Base-by-base conservation (phyloP, 2,329 filamentous ascomycete genomes). In the Fusarium sp. region DNA sequence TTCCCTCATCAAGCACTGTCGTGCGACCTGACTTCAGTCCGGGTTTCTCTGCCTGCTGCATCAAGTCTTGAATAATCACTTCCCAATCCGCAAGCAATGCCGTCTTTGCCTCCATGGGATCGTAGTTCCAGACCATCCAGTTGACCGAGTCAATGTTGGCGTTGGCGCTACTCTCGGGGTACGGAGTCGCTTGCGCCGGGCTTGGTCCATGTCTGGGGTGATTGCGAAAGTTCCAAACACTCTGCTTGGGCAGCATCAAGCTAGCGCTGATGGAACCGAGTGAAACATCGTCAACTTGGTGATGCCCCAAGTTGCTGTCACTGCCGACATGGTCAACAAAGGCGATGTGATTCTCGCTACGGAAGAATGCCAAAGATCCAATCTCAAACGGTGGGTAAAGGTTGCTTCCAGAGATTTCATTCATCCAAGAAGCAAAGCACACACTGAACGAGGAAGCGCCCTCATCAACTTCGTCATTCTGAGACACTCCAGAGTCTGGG, bases 361-460 rank as follows among this genome's bases (percentile, higher is more conserved):
- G 86, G 78, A 89, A 89, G 79, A 89, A 88, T 5, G 80, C 77
- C 35, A 87, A 79, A 30, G 84, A 86, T 62, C 87, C 88, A 72
- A 90, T 86, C 76, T 90, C 88, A 66, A 90, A 88, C 68, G 87
- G 87, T 11, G 86, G 85, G 69, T 87, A 87, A 77, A 87, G 84
- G 63, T 86, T 85, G 74, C 85, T 85, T 71, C 86, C 87, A 80
- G 86, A 89, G 67, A 86, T 82, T 17, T 83, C 81, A 60, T 77
- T 71, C 66, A 83, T 66, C 74, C 82, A 81, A 43, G 79, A 78
- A 14, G 78, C 75, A 65, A 82, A 80, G 58, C 76, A 76, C 38
- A 81, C 80, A n/a, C 76, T 69, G 33, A 77, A 70, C 9, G 76
- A 75, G 64, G 50, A 79, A 74, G 32, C 47, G 40, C 71, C 71